Base-by-base conservation (phyloP, 345 rosid genomes). In the Eucalyptus coolabah region DNA sequence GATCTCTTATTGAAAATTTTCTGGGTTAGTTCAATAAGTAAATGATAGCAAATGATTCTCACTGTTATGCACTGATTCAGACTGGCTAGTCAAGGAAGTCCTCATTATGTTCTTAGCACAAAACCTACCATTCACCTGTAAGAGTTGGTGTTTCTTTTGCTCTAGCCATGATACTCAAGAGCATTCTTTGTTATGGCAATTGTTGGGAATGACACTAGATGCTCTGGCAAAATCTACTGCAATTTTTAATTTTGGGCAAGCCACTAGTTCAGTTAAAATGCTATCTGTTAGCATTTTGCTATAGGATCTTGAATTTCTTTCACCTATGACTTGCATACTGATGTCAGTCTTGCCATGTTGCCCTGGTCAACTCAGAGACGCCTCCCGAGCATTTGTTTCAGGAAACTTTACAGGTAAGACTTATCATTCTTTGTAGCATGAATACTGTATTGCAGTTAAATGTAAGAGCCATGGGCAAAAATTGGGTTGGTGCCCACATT, bases 381-480 rank as follows among this genome's bases (percentile, higher is more conserved):
- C 99, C 92, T 96, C 98, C 87, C 98, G 97, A 83, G 98, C 98
- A 81, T 97, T 97, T 91, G 95, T 98, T 91, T 97, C 99, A n/a
- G 99, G 99, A 86, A 98, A 98, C 90, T 98, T 98, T 88, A 95
- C 99, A 93, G 99, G 99, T 98, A 94, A 87, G 50, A 18, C 21
- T 86, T 24, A 13, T 77, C 50, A 9, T 83, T 32, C 54, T 16
- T 87, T 50, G n/a, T 32, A 21, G 83, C 28, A 77, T 40, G 85
- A 77, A 40, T 77, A 77, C 85, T 77, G 30, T 77, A 77, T 77
- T 77, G 85, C 85, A 77, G 47, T 77, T 77, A 40, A 77, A 77
- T 77, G 28, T 6, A 77, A 77, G 47, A 77, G 24, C 16, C 28
- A 21, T 23, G 47, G 47, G 47, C 85, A 77, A 40, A 77, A 77